phyloP scores from a whole-genome alignment of 2,329 filamentous ascomycete genomes.

The Dactylellina parvicollis region DNA sequence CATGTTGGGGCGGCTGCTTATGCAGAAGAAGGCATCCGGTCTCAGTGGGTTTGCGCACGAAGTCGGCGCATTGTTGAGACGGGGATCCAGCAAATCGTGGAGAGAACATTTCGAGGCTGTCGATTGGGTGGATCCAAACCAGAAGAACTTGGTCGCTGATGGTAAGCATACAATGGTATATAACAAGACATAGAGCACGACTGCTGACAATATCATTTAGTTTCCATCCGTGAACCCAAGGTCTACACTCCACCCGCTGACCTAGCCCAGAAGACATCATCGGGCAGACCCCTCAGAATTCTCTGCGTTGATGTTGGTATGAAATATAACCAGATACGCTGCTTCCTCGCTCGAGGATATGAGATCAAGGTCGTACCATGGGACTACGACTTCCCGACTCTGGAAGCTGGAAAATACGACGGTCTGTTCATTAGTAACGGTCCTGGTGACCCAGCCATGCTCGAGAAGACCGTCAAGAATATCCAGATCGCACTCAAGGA shows the following conservation, averaged over 20 bases:
- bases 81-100: constrained; percentile 64
- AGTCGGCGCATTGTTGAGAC: constrained; percentile 61
- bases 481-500: constrained; percentile 79
- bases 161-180: constrained; percentile 71
- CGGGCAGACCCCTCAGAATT: constrained; percentile 84
- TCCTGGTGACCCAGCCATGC: constrained; percentile 89
- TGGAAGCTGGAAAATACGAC: constrained; percentile 85
- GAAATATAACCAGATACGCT: constrained; percentile 97
- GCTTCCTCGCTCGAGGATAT: constrained; percentile 87
- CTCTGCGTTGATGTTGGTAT: constrained; percentile 95
- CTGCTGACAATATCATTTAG: constrained; percentile 64
- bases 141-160: constrained; percentile 90
- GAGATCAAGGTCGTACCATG: constrained; percentile 95
- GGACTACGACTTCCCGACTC: constrained; percentile 87
- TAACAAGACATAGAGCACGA: constrained; percentile 20
- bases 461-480: constrained; percentile 81
- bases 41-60: constrained; percentile 60
- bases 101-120: constrained; percentile 76
- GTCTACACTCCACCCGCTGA: constrained; percentile 80
- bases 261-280: constrained; percentile 82
- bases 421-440: constrained; percentile 98
- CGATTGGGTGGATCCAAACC: constrained; percentile 92
- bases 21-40: constrained; percentile 68
- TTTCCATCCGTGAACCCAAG: constrained; percentile 86
- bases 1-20: constrained; percentile 90